Evolutionary conservation across 257 asterid species (phyloP).

Genomic region (Nicotiana tomentosiformis): DNA sequence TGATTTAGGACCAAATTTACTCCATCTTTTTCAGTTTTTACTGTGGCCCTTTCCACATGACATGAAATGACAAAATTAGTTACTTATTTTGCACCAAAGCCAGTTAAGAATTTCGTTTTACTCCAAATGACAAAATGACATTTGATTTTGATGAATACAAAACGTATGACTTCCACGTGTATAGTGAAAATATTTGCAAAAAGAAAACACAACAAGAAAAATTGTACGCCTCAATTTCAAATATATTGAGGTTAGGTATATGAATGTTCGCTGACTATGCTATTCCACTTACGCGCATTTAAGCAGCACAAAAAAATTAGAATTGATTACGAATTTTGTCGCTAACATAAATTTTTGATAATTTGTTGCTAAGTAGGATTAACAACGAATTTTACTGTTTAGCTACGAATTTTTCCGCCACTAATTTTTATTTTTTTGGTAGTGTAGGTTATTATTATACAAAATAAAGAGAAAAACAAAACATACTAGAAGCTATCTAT

Average conservation of each 20-base stretch:
- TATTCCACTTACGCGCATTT: neutral
- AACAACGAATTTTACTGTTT: too few relatives aligned
- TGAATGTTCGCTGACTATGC: neutral
- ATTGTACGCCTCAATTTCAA: neutral
- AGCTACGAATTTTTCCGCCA: too few relatives aligned
- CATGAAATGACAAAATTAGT: neutral
- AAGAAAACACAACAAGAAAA: neutral
- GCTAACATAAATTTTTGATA: too few relatives aligned
- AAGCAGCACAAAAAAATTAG: too few relatives aligned
- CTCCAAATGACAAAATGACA: neutral
- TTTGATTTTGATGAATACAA: neutral
- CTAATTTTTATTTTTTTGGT: too few relatives aligned
- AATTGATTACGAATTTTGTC: too few relatives aligned
- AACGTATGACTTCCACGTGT: neutral
- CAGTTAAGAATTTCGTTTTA: neutral
- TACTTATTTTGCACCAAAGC: neutral
- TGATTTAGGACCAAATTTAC: too few relatives aligned
- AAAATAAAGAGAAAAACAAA: too few relatives aligned
- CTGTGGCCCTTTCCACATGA: neutral
- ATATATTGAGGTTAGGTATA: neutral
- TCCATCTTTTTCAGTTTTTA: too few relatives aligned
- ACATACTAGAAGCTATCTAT: too few relatives aligned
- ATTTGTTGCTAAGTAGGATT: rapidly evolving
- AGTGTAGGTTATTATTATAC: too few relatives aligned
- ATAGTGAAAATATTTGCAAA: neutral